Conservation (phyloP, 352 stramenopile species). For the Pythium aquatile region DNA sequence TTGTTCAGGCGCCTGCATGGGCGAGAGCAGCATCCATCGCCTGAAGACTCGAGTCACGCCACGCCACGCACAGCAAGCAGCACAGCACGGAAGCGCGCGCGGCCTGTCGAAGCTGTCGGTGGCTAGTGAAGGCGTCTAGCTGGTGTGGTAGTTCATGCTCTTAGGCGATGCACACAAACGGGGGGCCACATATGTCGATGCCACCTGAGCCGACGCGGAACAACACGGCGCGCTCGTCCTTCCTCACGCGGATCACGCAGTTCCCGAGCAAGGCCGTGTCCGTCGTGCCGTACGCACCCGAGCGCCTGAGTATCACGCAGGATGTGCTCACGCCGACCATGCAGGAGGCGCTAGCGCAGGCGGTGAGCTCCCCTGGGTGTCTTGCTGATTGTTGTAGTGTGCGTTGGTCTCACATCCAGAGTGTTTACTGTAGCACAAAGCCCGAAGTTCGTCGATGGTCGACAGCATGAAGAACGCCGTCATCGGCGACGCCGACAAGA, state of each 20-base stretch:
- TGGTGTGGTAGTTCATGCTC: slow-evolving; percentile 4
- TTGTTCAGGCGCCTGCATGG: background rate
- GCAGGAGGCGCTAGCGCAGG: slow-evolving; percentile 38
- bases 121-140: background rate
- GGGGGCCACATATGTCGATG: background rate
- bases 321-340: slow-evolving; percentile 46
- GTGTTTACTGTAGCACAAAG: background rate
- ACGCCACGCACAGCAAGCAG: no score
- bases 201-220: slow-evolving; percentile 8
- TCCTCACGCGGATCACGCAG: slow-evolving; percentile 47
- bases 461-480: slow-evolving; percentile 12
- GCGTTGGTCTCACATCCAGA: background rate
- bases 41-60: slow-evolving; percentile 1
- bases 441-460: background rate
- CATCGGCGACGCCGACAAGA: slow-evolving; percentile 9
- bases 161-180: background rate
- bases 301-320: slow-evolving; percentile 66
- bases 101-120: background rate
- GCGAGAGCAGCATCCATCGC: background rate
- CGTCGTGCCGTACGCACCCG: slow-evolving; percentile 60
- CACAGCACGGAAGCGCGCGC: background rate
- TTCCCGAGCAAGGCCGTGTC: slow-evolving; percentile 47
- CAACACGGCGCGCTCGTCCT: slow-evolving; percentile 34
- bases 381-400: background rate
- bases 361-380: slow-evolving; percentile 24